Percentiles rank a stretch among this genome's conserved stretches.
phyloP scores from a whole-genome alignment of 2,329 filamentous ascomycete genomes.

The Colletotrichum limetticola region DNA sequence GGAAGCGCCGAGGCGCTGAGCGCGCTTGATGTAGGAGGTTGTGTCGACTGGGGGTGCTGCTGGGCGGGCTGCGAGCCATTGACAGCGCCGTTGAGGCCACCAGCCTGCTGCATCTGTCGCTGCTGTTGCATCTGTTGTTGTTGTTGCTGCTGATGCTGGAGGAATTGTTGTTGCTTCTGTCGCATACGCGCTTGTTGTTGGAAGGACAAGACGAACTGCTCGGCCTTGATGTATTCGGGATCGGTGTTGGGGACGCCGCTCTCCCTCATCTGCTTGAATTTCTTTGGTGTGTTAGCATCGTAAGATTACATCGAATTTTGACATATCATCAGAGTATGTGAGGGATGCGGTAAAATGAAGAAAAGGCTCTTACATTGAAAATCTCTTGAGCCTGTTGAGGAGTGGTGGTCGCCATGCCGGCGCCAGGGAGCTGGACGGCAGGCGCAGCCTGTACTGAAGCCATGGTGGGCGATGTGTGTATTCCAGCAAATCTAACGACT shows the following conservation, averaged over 20 bases:
- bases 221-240: conserved; percentile 87
- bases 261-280: conserved; percentile 89
- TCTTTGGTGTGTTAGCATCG: conserved; percentile 60
- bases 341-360: not conserved
- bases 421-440: conserved; percentile 73
- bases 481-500: conserved; percentile 33
- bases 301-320: not conserved
- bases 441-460: conserved; percentile 82
- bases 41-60: conserved; percentile 49
- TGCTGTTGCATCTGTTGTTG: conserved; percentile 60
- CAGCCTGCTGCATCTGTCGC: conserved; percentile 60
- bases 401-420: conserved; percentile 73
- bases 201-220: conserved; percentile 78
- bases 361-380: conserved; percentile 64
- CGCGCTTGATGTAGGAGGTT: conserved; percentile 47
- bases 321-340: conserved; percentile 7
- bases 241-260: conserved; percentile 83
- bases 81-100: conserved; percentile 60
- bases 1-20: conserved; percentile 53
- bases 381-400: conserved; percentile 83
- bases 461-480: conserved; percentile 59
- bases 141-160: conserved; percentile 52
- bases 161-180: conserved; percentile 55
- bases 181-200: conserved; percentile 73
- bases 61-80: conserved; percentile 60